Percentiles rank a stretch among this genome's conserved stretches.
These are phyloP conservation scores for peach (Prunus persica) DNA, from an alignment of 306 rosid species.

Conservation along the genomic window DNA sequence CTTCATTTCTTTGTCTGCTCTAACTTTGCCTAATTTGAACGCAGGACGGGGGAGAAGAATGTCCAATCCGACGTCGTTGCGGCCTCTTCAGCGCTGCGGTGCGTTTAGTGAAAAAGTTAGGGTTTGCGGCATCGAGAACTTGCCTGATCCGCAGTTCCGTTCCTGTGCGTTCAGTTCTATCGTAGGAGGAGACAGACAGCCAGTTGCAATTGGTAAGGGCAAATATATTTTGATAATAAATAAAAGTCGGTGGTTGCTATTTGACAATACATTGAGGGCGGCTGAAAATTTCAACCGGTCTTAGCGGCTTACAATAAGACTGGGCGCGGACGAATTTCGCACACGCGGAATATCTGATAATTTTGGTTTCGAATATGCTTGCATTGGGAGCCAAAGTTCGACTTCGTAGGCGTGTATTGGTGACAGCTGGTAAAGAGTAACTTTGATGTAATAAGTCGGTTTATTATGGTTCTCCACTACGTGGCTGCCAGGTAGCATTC, in stretches of 20 bases:
- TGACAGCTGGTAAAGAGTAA: conserved; percentile 1
- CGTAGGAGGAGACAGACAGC: neutral
- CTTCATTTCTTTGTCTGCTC: neutral
- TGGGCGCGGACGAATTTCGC: neutral
- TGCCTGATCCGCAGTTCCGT: neutral
- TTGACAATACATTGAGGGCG: too few relatives aligned
- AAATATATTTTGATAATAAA: neutral
- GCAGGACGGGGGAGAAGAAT: conserved; percentile 10
- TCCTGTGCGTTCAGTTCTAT: neutral
- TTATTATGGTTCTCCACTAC: neutral
- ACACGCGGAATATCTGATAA: neutral
- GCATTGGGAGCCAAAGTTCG: neutral
- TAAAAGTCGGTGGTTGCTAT: too few relatives aligned
- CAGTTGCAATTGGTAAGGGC: accelerated
- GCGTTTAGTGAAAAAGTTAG: neutral
- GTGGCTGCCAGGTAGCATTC: neutral
- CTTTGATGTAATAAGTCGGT: neutral
- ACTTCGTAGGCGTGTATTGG: neutral
- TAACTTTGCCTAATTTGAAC: conserved; percentile 13
- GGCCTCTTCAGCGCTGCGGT: neutral
- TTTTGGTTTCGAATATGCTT: conserved; percentile 17
- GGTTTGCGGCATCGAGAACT: conserved; percentile 8
- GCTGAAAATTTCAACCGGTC: neutral
- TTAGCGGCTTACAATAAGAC: neutral
- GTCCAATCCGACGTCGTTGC: conserved; percentile 1